A percentile compares a stretch with the other conserved stretches of the same genome.
These are phyloP conservation scores for Obba rivulosa DNA, from an alignment of 768 basidiomycete genomes.

Conservation along the genomic window DNA sequence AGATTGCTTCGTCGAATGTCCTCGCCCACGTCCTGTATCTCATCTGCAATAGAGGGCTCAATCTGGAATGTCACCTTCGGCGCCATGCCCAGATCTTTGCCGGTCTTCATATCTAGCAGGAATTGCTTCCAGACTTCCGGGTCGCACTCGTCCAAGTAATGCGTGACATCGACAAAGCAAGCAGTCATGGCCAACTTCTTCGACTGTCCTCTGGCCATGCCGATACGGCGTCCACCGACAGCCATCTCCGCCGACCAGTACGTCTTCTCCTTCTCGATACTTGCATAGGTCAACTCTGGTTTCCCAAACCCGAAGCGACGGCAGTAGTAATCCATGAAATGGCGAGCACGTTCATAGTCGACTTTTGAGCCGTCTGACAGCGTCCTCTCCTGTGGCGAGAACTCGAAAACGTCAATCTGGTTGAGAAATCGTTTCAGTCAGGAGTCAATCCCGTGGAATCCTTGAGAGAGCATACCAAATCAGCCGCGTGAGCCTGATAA, in stretches of 20 bases:
- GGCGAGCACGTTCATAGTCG: conserved; percentile 66
- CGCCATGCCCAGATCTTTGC: conserved; percentile 66
- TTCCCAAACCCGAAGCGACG: conserved; percentile 66
- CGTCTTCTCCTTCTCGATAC: conserved; percentile 22
- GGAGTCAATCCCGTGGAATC: background rate
- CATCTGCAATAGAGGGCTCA: conserved; percentile 56
- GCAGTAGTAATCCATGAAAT: conserved; percentile 96
- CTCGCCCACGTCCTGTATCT: conserved; percentile 62
- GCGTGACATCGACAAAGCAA: conserved; percentile 84
- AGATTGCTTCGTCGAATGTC: conserved; percentile 61
- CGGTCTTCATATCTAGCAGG: conserved; percentile 51
- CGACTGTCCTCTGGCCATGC: conserved; percentile 59
- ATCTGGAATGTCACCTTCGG: conserved; percentile 65
- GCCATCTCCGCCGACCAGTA: conserved; percentile 72
- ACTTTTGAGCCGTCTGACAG: conserved; percentile 64
- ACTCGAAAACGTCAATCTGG: background rate
- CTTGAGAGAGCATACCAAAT: conserved; percentile 47
- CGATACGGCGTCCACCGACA: conserved; percentile 76
- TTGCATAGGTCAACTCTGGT: conserved; percentile 61
- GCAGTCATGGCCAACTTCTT: conserved; percentile 71
- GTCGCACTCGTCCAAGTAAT: conserved; percentile 85
- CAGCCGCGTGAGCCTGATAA: conserved; percentile 59
- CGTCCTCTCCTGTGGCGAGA: conserved; percentile 20
- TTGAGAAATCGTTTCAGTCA: background rate
- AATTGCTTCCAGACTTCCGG: conserved; percentile 73